phyloP scores from a whole-genome alignment of 805 yeast species.

The Alloascoidea africana region DNA sequence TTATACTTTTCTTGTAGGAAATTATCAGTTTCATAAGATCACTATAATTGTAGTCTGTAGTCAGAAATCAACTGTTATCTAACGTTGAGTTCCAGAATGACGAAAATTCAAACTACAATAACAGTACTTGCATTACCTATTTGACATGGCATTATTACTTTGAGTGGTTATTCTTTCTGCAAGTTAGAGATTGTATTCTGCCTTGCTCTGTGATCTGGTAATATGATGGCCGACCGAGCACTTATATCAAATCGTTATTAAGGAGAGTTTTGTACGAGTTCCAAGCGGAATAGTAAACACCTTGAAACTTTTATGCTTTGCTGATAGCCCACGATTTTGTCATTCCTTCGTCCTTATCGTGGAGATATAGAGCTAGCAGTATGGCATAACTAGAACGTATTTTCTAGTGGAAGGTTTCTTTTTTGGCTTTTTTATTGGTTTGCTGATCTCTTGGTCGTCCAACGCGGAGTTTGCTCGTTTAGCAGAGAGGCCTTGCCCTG shows the following conservation, averaged over 20 bases:
- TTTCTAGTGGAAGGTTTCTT: too few species aligned
- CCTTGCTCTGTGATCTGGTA: constrained; percentile 66
- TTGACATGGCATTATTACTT: too few species aligned
- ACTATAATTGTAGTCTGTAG: too few species aligned
- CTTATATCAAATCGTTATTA: constrained; percentile 40
- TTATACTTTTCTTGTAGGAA: too few species aligned
- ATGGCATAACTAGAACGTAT: constrained; percentile 79
- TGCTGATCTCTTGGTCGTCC: constrained; percentile 13
- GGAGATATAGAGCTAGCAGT: constrained; percentile 34
- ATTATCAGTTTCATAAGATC: too few species aligned
- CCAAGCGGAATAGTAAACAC: constrained; percentile 68
- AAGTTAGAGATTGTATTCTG: too few species aligned
- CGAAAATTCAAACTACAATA: too few species aligned
- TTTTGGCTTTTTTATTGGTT: too few species aligned
- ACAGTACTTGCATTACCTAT: too few species aligned
- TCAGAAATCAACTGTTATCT: too few species aligned
- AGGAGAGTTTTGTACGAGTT: constrained; percentile 45
- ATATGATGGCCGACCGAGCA: constrained; percentile 35
- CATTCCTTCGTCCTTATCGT: constrained; percentile 39
- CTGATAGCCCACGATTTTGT: constrained; percentile 43
- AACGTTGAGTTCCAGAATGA: too few species aligned
- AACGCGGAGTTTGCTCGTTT: constrained; percentile 9
- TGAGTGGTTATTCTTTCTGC: too few species aligned
- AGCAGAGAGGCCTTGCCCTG: background rate
- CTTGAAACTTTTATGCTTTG: constrained; percentile 42